Evolutionary conservation across 2,329 filamentous ascomycete genomes (phyloP), one percentile per base, ranked within the genome.

Genomic region (Furcasterigmium sp.): DNA sequence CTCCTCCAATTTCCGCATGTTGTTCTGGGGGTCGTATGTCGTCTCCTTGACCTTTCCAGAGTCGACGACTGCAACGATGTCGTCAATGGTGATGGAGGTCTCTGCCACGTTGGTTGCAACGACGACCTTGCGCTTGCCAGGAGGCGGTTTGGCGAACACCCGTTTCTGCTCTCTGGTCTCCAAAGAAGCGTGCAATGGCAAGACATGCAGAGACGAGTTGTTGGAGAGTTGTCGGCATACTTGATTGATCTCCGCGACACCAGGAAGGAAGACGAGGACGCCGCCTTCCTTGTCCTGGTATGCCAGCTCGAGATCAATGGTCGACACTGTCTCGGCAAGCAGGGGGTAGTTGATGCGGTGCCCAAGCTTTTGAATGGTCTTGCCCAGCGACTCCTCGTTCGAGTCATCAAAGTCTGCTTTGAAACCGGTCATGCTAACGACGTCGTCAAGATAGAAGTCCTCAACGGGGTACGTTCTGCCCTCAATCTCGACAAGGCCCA

Each of bases 21-120:
- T 95, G 60, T 85, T 95, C 49, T 85, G 78, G 0, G 89, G 81
- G 60, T 97, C 93, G 55, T 91, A 97, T 59, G 87, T 91, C 0
- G 91, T 98, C 64, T 98, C 91, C 59, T 98, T 98, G 46, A 98
- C 93, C 42, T 89, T 84, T 21, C 93, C 93, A 10, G 86, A 93
- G 61, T 98, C 93, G 50, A 98, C 91, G 37, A 98, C 93, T 3
- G 88, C 91, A 3, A 97, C 87, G 42, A 98, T 87, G 58, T 98
- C 93, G 58, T 96, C 91, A 47, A 98, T 98, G 0, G 93, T 98
- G 60, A 98, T 97, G 3, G 93, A 97, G 0, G 93, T 98, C 62
- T 98, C 93, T 2, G 93, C 93, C 3, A 98, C 91, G 56, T 98
- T 98, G 36, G 93, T 98, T 1, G 93, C 88, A 7, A 91, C 87